Evolutionary conservation across 306 rosid species (phyloP).

Genomic region (Ormosia emarginata): DNA sequence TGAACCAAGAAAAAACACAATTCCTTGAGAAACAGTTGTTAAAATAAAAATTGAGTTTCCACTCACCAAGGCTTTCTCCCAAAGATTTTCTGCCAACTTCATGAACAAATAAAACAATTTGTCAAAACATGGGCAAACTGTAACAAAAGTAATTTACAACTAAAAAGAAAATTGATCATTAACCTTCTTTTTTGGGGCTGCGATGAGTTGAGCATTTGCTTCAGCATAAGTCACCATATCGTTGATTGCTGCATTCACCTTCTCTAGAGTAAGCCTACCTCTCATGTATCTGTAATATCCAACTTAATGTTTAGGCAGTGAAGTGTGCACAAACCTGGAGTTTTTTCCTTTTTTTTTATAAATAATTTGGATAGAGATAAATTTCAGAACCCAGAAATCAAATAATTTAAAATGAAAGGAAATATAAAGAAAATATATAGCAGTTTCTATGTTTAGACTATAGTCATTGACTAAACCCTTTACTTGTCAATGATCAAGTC

Average conservation of each 20-base stretch:
- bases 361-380: background rate
- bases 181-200: conserved; percentile 85
- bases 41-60: conserved; percentile 1
- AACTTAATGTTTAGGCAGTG: background rate
- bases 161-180: conserved; percentile 9
- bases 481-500: background rate
- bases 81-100: conserved; percentile 76
- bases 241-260: conserved; percentile 77
- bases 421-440: background rate
- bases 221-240: conserved; percentile 89
- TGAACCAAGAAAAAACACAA: background rate
- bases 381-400: background rate
- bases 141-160: conserved; percentile 6
- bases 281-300: conserved; percentile 74
- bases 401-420: background rate
- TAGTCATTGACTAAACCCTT: background rate
- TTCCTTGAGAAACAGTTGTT: background rate
- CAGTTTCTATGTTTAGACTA: background rate
- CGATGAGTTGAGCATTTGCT: conserved; percentile 70
- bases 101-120: conserved; percentile 19
- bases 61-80: conserved; percentile 91
- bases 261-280: conserved; percentile 92
- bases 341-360: background rate
- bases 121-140: conserved; percentile 27
- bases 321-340: background rate